phyloP scores from a whole-genome alignment of 306 rosid species.

The Boehmeria nivea region DNA sequence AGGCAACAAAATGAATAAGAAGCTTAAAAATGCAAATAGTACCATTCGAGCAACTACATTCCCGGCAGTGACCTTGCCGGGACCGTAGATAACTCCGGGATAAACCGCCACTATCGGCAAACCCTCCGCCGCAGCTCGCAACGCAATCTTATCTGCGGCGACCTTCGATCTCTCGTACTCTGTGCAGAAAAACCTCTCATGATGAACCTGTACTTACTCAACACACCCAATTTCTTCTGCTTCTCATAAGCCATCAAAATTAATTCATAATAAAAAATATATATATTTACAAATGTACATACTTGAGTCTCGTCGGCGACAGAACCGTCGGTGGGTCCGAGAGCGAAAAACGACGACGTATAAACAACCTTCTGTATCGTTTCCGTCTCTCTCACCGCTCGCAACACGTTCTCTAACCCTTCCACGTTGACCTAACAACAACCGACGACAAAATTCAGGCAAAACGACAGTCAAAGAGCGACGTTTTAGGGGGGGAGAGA shows the following conservation, averaged over 20 bases:
- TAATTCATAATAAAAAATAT: not conserved
- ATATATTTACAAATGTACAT: not conserved
- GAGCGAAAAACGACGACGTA: constrained; percentile 83
- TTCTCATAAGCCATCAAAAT: not conserved
- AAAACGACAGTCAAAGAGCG: not conserved
- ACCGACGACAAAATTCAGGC: not conserved
- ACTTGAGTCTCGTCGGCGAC: constrained; percentile 76
- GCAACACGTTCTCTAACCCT: constrained; percentile 68
- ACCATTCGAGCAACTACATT: constrained; percentile 68
- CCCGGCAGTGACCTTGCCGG: constrained; percentile 86
- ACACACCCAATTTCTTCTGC: not conserved
- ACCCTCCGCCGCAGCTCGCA: constrained; percentile 66
- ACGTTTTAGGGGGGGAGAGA: not conserved
- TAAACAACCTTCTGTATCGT: constrained; percentile 65
- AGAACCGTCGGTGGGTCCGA: constrained; percentile 68
- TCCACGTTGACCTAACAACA: constrained; percentile 61
- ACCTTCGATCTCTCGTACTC: constrained; percentile 88
- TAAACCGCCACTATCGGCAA: constrained; percentile 57
- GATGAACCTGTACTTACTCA: constrained; percentile 51
- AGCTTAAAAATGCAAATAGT: not conserved
- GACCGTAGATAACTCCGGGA: constrained; percentile 89
- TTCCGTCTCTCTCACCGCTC: constrained; percentile 59
- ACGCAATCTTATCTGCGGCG: constrained; percentile 62
- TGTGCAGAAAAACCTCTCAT: constrained; percentile 69
- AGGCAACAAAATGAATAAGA: not conserved